Conservation (phyloP, 1,284 basidiomycete genomes). For the Cryptococcus sp. region DNA sequence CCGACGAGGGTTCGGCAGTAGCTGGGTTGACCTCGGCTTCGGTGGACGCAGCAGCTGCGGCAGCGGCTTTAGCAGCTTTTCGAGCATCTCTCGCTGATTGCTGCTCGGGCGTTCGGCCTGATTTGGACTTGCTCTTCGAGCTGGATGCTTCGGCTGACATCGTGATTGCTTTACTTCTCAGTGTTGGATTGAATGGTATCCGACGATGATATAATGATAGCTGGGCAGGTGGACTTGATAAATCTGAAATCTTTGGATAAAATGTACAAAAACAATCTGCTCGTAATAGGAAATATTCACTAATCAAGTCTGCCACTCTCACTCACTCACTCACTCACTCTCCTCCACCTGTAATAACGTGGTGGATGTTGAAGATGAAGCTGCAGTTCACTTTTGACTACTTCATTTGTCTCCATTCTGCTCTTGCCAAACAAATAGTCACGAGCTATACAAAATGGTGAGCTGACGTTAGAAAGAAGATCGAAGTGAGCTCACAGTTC, state of each 20-base stretch:
- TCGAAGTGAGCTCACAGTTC: too few relatives aligned
- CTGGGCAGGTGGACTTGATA: not conserved
- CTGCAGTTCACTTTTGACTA: too few relatives aligned
- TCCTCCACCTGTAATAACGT: too few relatives aligned
- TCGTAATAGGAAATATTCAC: too few relatives aligned
- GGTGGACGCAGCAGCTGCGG: conserved; percentile 1
- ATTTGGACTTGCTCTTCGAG: conserved; percentile 21
- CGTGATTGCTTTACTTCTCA: not conserved
- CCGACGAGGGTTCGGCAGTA: conserved; percentile 12
- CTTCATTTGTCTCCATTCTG: too few relatives aligned
- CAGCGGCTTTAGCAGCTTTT: conserved; percentile 33
- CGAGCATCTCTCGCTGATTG: conserved; percentile 45
- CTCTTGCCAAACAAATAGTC: too few relatives aligned
- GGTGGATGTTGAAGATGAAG: too few relatives aligned
- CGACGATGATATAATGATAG: not conserved
- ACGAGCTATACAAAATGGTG: too few relatives aligned
- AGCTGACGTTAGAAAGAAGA: too few relatives aligned
- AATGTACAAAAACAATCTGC: conserved; percentile 1
- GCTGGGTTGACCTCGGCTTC: conserved; percentile 4
- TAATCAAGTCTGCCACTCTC: too few relatives aligned
- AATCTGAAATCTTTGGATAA: conserved; percentile 23
- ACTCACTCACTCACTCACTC: too few relatives aligned
- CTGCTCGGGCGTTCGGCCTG: conserved; percentile 43
- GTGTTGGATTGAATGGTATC: not conserved
- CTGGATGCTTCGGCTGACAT: conserved; percentile 11